These are phyloP conservation scores for Xylariaceae sp. DNA, from an alignment of 2,329 filamentous ascomycete species.

Conservation along the genomic window DNA sequence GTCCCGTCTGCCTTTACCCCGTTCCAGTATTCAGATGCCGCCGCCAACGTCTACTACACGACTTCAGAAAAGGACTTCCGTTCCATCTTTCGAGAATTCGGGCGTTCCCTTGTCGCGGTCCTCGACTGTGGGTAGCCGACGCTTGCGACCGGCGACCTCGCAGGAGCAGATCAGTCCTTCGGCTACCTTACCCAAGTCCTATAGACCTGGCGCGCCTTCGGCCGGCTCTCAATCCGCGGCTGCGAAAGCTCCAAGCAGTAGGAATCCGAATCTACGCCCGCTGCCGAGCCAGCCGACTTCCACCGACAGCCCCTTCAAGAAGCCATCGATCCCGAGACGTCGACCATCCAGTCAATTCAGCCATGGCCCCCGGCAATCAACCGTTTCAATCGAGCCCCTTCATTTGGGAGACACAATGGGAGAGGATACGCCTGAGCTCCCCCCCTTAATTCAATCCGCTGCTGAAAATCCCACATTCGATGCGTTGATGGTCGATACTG, in stretches of 20 bases:
- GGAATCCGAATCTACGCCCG: conserved; percentile 21
- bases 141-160: conserved; percentile 28
- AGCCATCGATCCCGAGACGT: conserved; percentile 20
- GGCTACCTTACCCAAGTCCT: conserved; percentile 25
- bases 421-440: conserved; percentile 23
- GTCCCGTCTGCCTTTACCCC: conserved; percentile 33
- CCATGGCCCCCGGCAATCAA: conserved; percentile 14
- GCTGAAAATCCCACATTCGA: conserved; percentile 29
- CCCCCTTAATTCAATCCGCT: conserved; percentile 21
- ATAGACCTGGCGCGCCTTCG: conserved; percentile 22
- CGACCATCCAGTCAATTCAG: conserved; percentile 27
- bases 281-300: conserved; percentile 17
- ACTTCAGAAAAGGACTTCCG: conserved; percentile 8
- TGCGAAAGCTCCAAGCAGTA: conserved; percentile 17
- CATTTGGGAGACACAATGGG: neutral
- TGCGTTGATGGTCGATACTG: conserved; percentile 18
- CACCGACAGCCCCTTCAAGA: conserved; percentile 25
- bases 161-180: conserved; percentile 28
- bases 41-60: conserved; percentile 11
- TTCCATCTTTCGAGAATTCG: conserved; percentile 17
- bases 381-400: conserved; percentile 12
- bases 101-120: conserved; percentile 22
- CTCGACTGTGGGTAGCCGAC: conserved; percentile 19
- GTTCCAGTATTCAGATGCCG: conserved; percentile 25
- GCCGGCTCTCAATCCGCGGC: conserved; percentile 23